Evolutionary conservation across 179 eudicot genomes (phyloP).

Genomic region (Silene coronaria): DNA sequence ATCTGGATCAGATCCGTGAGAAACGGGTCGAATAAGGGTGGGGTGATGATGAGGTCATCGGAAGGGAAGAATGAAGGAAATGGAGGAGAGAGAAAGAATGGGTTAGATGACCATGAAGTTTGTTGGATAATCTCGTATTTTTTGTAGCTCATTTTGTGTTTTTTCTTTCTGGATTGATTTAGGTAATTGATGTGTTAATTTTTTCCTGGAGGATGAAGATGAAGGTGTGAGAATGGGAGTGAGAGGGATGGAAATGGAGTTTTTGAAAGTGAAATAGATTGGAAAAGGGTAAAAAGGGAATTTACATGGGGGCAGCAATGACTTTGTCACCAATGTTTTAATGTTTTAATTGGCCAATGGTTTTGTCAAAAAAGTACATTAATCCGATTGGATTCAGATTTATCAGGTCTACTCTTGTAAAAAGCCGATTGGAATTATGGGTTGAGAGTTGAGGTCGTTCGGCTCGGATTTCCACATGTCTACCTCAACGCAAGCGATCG

Average conservation of each 20-base stretch:
- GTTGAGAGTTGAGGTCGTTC: too few species aligned
- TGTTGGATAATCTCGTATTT: conserved; percentile 19
- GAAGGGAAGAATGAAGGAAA: conserved; percentile 27
- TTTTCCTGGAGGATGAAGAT: not conserved
- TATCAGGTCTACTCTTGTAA: too few species aligned
- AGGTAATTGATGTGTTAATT: not conserved
- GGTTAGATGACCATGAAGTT: not conserved
- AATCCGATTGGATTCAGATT: too few species aligned
- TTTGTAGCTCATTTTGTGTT: conserved; percentile 21
- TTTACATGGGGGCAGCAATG: not conserved
- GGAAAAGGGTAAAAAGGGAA: not conserved
- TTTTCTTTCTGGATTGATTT: not conserved
- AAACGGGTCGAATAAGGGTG: conserved; percentile 24
- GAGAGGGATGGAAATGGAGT: not conserved
- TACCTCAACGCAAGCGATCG: too few species aligned
- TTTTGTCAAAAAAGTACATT: not conserved
- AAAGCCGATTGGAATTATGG: too few species aligned
- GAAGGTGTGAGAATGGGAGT: not conserved
- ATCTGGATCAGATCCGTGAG: conserved; percentile 66
- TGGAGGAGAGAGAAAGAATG: conserved; percentile 17
- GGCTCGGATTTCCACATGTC: too few species aligned
- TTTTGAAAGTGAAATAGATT: not conserved
- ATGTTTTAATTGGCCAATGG: too few species aligned
- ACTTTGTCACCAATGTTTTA: too few species aligned
- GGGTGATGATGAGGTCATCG: conserved; percentile 29